Evolutionary conservation across 2,329 filamentous ascomycete species (phyloP), one percentile per base, ranked within the genome.

Genomic region (Pseudopyricularia javanii): DNA sequence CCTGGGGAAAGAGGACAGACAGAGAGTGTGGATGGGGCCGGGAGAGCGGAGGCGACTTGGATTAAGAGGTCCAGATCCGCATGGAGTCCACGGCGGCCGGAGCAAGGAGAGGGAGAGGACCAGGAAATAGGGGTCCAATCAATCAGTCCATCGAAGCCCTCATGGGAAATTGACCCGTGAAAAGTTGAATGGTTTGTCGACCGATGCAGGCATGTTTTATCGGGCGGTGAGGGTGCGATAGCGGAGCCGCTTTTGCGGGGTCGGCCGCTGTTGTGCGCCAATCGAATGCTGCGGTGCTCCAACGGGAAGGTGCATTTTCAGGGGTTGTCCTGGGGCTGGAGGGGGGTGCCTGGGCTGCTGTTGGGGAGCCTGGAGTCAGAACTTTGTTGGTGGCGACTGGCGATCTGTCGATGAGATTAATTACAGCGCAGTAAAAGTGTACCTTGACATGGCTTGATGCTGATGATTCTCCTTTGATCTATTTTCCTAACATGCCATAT

Each of bases 171-270:
- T 45, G 22, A 20, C 24, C 40, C 28, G 9, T 30, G 28, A 30
- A 30, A 45, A 43, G n/a, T n/a, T 11, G 22, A 45, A 20, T 45
- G 40, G 40, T 45, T 45, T 45, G 24, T 45, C 40, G 40, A 45
- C 40, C 22, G 20, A 28, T 7, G 20, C 24, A 24, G 15, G 24
- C 22, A 45, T 26, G 15, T 35, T 37, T 28, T 50, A 20, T 50
- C 33, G 49, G 49, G 49, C 49, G 49, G 49, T 50, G 49, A 50
- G 49, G 33, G 20, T 45, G 40, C 20, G 40, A 45, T 45, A 45
- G 40, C 22, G 40, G 40, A 15, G 40, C 40, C 40, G 34, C 35
- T 50, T 50, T 50, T 37, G 49, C 49, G 49, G 49, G 49, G 49
- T 14, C 17, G 14, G 33, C 17, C 33, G 28, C 3, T 26, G 17